These are phyloP conservation scores for Inonotus hispidus DNA, from an alignment of 1,284 basidiomycete species.

Conservation along the genomic window DNA sequence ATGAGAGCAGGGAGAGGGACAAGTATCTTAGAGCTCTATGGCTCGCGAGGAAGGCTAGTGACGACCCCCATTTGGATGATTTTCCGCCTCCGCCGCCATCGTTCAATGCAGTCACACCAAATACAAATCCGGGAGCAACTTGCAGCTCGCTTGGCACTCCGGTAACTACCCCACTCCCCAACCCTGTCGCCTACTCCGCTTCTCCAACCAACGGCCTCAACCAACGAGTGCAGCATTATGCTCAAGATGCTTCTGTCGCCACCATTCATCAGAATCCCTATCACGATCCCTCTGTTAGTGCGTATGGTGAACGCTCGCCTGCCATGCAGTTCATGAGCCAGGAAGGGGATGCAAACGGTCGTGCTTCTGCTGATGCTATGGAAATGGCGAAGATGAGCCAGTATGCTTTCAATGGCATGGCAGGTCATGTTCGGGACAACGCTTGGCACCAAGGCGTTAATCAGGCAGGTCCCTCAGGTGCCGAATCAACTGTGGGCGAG, in stretches of 20 bases:
- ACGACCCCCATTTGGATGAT: conserved; percentile 49
- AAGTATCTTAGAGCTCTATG: conserved; percentile 63
- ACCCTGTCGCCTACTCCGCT: conserved; percentile 8
- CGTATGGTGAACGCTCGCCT: conserved; percentile 42
- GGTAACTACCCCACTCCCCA: conserved; percentile 12
- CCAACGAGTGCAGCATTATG: conserved; percentile 15
- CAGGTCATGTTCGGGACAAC: conserved; percentile 44
- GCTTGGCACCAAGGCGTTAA: conserved; percentile 45
- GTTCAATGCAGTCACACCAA: conserved; percentile 26
- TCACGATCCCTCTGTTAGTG: conserved; percentile 25
- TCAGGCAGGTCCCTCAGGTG: conserved; percentile 39
- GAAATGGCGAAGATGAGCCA: conserved; percentile 47
- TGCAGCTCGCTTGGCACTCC: conserved; percentile 17
- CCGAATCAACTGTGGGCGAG: conserved; percentile 36
- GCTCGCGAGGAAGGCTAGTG: conserved; percentile 52
- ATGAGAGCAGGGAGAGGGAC: conserved; percentile 64
- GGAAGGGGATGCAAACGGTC: conserved; percentile 35
- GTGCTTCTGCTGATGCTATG: conserved; percentile 30
- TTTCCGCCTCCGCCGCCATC: conserved; percentile 46
- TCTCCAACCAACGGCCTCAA: conserved; percentile 10
- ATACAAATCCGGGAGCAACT: conserved; percentile 1
- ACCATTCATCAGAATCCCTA: conserved; percentile 16
- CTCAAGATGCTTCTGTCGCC: conserved; percentile 13
- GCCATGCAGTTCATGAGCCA: conserved; percentile 40
- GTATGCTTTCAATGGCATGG: conserved; percentile 39